Conservation (phyloP, 2,329 filamentous ascomycete species). For the Colletotrichum ledebouriae region DNA sequence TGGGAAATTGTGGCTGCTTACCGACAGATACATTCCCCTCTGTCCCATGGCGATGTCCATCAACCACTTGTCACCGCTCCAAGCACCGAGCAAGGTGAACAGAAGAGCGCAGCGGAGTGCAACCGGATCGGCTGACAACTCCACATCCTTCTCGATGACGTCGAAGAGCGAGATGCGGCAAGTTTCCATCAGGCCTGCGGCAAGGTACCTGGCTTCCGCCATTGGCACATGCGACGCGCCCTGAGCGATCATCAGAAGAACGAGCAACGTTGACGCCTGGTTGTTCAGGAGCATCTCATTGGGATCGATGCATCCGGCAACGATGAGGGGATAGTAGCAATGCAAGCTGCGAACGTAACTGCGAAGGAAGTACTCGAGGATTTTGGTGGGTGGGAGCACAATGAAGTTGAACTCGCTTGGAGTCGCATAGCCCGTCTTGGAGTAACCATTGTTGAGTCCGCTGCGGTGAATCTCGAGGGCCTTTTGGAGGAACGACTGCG, state of each 20-base stretch:
- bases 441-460: constrained; percentile 56
- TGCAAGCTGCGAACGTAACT: constrained; percentile 76
- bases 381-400: constrained; percentile 73
- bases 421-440: constrained; percentile 58
- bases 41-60: constrained; percentile 84
- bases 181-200: constrained; percentile 76
- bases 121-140: constrained; percentile 74
- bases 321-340: constrained; percentile 74
- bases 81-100: constrained; percentile 76
- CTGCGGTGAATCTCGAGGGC: constrained; percentile 76
- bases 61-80: constrained; percentile 83
- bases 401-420: constrained; percentile 72
- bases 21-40: constrained; percentile 78
- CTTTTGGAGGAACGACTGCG: constrained; percentile 78
- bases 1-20: constrained; percentile 50
- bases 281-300: constrained; percentile 78
- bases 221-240: constrained; percentile 76
- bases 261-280: constrained; percentile 73
- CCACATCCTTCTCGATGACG: constrained; percentile 78
- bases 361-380: constrained; percentile 76
- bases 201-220: constrained; percentile 74
- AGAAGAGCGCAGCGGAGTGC: constrained; percentile 75
- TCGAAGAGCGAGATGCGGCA: constrained; percentile 81
- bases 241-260: constrained; percentile 80
- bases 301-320: constrained; percentile 71